Percentiles rank a stretch among this genome's conserved stretches.
Conservation (phyloP, 2,329 filamentous ascomycete genomes). For the Mollisia scopiformis region DNA sequence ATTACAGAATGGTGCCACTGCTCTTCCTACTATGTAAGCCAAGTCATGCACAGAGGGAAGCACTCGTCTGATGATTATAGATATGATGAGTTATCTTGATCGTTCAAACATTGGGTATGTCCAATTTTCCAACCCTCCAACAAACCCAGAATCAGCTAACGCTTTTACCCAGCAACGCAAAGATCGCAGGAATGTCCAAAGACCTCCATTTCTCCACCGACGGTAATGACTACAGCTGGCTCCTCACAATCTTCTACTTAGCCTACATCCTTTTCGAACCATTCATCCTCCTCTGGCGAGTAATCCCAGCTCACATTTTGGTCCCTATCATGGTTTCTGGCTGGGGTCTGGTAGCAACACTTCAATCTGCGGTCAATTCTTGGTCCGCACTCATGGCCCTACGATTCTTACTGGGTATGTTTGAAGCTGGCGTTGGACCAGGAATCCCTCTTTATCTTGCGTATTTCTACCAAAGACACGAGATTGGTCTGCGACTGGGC, state of each 20-base stretch:
- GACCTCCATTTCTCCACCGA: slow-evolving; percentile 49
- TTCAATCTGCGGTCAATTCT: slow-evolving; percentile 42
- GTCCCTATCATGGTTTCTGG: slow-evolving; percentile 32
- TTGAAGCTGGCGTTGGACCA: slow-evolving; percentile 39
- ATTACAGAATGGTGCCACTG: neutral
- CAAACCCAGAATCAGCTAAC: neutral
- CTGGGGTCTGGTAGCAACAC: slow-evolving; percentile 44
- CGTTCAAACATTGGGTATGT: slow-evolving; percentile 3
- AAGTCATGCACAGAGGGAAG: neutral
- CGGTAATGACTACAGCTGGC: slow-evolving; percentile 36
- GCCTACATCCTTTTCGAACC: slow-evolving; percentile 40
- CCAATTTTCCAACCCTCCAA: too few species aligned
- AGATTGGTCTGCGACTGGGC: slow-evolving; percentile 71
- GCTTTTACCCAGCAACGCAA: slow-evolving; percentile 48
- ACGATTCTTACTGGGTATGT: slow-evolving; percentile 39
- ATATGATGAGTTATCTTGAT: slow-evolving; percentile 4
- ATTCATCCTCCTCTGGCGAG: slow-evolving; percentile 39
- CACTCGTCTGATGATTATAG: neutral
- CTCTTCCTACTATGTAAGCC: neutral
- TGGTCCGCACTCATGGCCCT: slow-evolving; percentile 42
- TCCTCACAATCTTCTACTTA: slow-evolving; percentile 40
- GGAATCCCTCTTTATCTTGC: slow-evolving; percentile 43
- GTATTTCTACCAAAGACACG: slow-evolving; percentile 51
- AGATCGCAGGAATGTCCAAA: slow-evolving; percentile 52
- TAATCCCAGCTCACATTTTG: slow-evolving; percentile 39